A percentile compares a stretch with the other conserved stretches of the same genome.
These are phyloP conservation scores for Hanseniaspora occidentalis DNA, from an alignment of 805 yeast genomes.

Conservation along the genomic window DNA sequence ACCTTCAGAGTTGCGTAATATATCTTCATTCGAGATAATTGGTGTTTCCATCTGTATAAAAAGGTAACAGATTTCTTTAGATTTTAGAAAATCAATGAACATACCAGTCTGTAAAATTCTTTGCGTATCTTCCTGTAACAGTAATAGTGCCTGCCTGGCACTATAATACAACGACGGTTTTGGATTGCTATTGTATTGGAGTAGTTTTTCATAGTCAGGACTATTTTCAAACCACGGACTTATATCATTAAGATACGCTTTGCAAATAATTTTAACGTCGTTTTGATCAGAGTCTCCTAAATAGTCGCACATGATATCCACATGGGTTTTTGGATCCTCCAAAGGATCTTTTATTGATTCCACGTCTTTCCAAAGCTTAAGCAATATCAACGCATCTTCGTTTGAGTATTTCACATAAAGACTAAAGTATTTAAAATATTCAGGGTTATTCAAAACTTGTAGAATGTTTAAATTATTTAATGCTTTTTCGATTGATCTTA, in stretches of 20 bases:
- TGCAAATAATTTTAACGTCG: conserved; percentile 17
- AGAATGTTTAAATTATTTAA: conserved; percentile 11
- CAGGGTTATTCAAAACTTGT: conserved; percentile 11
- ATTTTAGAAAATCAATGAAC: conserved; percentile 19
- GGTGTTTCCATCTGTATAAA: conserved; percentile 13
- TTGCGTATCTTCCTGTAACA: conserved; percentile 42
- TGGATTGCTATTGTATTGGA: conserved; percentile 4
- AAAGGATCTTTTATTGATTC: conserved; percentile 64
- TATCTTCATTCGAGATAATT: conserved; percentile 23
- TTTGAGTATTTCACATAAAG: conserved; percentile 8
- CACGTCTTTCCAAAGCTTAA: conserved; percentile 57
- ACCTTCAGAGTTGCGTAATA: conserved; percentile 5
- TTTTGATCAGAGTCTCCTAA: conserved; percentile 12
- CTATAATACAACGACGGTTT: conserved; percentile 27
- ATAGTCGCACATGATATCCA: conserved; percentile 16
- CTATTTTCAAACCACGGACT: conserved; percentile 7
- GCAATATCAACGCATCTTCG: conserved; percentile 16
- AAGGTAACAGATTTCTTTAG: background rate
- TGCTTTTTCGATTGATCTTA: conserved; percentile 11
- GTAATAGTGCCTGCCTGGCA: conserved; percentile 50
- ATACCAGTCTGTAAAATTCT: conserved; percentile 34
- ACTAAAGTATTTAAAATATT: conserved; percentile 11
- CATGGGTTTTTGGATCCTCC: conserved; percentile 27
- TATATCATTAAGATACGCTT: conserved; percentile 2
- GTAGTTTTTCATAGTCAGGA: conserved; percentile 13